Conservation (phyloP, 192 early-diverging fungal species). For the Jimgerdemannia lactiflua region DNA sequence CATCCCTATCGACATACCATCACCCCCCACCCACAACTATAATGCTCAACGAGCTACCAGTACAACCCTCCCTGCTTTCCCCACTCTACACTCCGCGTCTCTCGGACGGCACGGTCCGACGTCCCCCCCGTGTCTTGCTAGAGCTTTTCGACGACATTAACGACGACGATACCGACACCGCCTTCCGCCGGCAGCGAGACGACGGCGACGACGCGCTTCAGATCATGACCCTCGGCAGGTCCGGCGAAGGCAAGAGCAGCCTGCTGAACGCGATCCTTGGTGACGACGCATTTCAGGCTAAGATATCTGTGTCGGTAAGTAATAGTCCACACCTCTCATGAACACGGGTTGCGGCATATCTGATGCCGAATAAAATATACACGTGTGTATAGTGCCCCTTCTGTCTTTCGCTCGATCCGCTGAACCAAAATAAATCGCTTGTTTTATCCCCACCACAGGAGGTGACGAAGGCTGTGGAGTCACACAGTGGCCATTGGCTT, state of each 20-base stretch:
- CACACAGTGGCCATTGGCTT: slow-evolving; percentile 28
- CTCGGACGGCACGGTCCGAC: background rate
- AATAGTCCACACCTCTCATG: too few relatives aligned
- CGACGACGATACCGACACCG: background rate
- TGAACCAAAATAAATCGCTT: background rate
- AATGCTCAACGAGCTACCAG: too few relatives aligned
- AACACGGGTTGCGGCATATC: too few relatives aligned
- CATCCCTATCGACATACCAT: too few relatives aligned
- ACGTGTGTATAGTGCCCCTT: too few relatives aligned
- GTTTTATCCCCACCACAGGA: slow-evolving; percentile 20
- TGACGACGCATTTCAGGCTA: slow-evolving; percentile 32
- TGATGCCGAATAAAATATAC: too few relatives aligned
- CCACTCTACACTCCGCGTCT: background rate
- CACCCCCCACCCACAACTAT: too few relatives aligned
- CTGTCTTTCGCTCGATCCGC: background rate
- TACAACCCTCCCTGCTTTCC: background rate
- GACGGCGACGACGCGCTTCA: background rate
- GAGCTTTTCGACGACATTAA: background rate
- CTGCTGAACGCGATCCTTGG: slow-evolving; percentile 44
- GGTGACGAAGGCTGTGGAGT: slow-evolving; percentile 37
- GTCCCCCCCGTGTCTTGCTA: background rate
- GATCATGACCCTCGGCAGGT: slow-evolving; percentile 13
- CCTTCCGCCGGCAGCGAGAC: background rate
- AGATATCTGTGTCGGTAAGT: slow-evolving; percentile 36
- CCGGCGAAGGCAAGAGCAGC: slow-evolving; percentile 42